Conservation (phyloP, 257 asterid genomes). For the Apocynum venetum region DNA sequence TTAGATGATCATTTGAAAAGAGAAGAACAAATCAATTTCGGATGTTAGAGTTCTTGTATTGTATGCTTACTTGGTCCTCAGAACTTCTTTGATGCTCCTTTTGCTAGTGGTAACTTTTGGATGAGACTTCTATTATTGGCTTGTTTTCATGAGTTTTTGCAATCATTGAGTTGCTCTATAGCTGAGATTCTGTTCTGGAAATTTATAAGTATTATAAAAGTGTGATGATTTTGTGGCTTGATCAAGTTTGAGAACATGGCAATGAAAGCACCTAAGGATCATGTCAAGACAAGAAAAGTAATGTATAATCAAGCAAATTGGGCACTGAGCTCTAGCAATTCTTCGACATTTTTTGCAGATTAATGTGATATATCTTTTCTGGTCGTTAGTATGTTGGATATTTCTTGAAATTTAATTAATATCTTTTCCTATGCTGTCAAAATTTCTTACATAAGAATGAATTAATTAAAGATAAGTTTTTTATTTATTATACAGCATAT, state of each 20-base stretch:
- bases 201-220: background rate
- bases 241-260: background rate
- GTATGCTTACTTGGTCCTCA: background rate
- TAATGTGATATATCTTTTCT: background rate
- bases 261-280: background rate
- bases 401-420: background rate
- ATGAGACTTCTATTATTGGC: background rate
- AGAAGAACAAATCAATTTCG: background rate
- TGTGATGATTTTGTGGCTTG: background rate
- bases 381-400: background rate
- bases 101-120: background rate
- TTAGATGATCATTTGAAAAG: background rate
- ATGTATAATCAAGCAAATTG: background rate
- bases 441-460: background rate
- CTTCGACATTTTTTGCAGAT: background rate
- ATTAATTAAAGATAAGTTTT: background rate
- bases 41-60: background rate
- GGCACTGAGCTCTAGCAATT: background rate
- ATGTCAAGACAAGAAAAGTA: background rate
- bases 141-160: background rate
- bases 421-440: background rate
- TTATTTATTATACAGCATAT: background rate
- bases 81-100: background rate
- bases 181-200: background rate
- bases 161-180: background rate